Evolutionary conservation across 352 stramenopile species (phyloP).

Genomic region (Ophiocytium majus): DNA sequence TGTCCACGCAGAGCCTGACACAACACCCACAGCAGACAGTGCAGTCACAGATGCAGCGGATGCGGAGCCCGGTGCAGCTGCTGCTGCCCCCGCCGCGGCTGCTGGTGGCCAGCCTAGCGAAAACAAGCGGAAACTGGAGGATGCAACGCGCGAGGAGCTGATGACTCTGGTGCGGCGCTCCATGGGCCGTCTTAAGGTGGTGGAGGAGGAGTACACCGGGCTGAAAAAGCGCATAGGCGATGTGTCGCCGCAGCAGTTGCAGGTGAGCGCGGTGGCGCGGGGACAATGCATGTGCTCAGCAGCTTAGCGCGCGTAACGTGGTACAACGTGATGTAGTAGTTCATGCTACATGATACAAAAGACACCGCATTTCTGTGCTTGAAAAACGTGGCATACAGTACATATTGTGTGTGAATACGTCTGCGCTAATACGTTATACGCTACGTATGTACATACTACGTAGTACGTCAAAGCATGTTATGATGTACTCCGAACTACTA

Average conservation of each 20-base stretch:
- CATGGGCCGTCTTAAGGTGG: slow-evolving; percentile 34
- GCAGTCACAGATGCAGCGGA: not conserved
- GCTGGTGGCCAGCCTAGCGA: not conserved
- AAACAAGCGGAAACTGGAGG: slow-evolving; percentile 41
- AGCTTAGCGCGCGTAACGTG: too few relatives aligned
- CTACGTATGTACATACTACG: too few relatives aligned
- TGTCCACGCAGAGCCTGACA: too few relatives aligned
- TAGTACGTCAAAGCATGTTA: too few relatives aligned
- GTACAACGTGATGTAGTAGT: too few relatives aligned
- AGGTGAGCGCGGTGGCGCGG: slow-evolving; percentile 24
- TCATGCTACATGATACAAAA: too few relatives aligned
- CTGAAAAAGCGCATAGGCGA: slow-evolving; percentile 30
- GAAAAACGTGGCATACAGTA: too few relatives aligned
- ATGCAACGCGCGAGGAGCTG: slow-evolving; percentile 49
- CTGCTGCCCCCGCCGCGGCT: not conserved
- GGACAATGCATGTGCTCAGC: too few relatives aligned
- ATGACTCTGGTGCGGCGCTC: slow-evolving; percentile 41
- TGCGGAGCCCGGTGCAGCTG: not conserved
- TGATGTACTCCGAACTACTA: too few relatives aligned
- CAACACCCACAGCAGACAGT: slow-evolving; percentile 7
- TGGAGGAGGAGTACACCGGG: slow-evolving; percentile 52
- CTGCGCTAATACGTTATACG: too few relatives aligned
- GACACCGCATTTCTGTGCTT: too few relatives aligned
- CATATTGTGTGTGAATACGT: too few relatives aligned
- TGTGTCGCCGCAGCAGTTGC: slow-evolving; percentile 17